Percentiles rank a stretch among this genome's conserved stretches.
These are phyloP conservation scores for Phytophthora sojae DNA, from an alignment of 352 stramenopile species.

Conservation along the genomic window DNA sequence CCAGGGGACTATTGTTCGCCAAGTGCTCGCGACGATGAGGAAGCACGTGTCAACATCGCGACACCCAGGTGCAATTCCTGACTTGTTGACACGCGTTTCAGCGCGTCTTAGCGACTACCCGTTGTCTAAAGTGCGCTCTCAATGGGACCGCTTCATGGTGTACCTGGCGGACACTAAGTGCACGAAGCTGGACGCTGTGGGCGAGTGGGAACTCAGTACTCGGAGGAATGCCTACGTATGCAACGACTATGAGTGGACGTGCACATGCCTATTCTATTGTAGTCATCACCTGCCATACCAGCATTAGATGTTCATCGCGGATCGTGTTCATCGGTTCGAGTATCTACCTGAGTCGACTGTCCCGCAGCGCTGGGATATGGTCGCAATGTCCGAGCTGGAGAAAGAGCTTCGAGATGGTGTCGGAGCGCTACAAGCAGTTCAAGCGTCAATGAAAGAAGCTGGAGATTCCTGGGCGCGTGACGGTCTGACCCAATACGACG, in stretches of 20 bases:
- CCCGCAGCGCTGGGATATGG: not conserved
- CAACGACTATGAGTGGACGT: not conserved
- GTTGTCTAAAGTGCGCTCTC: not conserved
- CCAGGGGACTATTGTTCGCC: conserved; percentile 11
- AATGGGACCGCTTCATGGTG: conserved; percentile 6
- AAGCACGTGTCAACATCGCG: conserved; percentile 5
- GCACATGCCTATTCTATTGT: not conserved
- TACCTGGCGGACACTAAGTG: not conserved
- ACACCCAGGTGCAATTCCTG: not conserved
- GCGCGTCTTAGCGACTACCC: not conserved
- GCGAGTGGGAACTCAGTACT: not conserved
- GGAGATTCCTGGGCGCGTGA: not conserved
- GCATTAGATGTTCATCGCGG: not conserved
- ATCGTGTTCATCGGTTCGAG: not conserved
- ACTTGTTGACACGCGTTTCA: conserved; percentile 1
- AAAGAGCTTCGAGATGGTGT: not conserved
- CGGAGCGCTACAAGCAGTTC: not conserved
- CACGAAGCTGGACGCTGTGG: not conserved
- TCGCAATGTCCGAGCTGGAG: not conserved
- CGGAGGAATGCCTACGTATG: not conserved
- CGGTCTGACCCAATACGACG: not conserved
- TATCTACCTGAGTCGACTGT: not conserved
- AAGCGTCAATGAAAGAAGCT: not conserved
- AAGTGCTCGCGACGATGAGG: conserved; percentile 4
- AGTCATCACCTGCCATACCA: not conserved